These are phyloP conservation scores for Solanum hybrid DNA, from an alignment of 305 asterid genomes.

Conservation along the genomic window DNA sequence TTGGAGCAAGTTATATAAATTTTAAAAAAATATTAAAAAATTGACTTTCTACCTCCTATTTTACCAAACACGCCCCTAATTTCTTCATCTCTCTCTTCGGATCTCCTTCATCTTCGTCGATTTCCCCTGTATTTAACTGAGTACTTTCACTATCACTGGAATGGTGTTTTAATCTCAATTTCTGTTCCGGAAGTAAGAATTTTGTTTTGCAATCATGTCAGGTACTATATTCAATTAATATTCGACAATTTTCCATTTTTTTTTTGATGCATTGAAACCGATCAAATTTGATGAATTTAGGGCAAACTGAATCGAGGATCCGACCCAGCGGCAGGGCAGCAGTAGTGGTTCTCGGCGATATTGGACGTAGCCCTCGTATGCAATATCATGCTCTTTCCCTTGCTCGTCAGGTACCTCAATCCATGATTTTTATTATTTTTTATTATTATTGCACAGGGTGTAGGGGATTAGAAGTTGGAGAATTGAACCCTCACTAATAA, in stretches of 20 bases:
- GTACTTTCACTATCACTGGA: neutral
- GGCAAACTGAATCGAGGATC: conserved; percentile 14
- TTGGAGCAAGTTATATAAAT: neutral
- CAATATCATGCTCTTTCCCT: conserved; percentile 94
- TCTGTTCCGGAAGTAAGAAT: neutral
- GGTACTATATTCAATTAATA: neutral
- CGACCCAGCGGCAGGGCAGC: conserved; percentile 71
- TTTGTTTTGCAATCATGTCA: neutral
- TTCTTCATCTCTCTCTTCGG: neutral
- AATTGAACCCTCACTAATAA: neutral
- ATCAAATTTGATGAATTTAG: neutral
- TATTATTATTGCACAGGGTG: neutral
- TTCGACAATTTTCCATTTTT: neutral
- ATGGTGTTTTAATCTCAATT: neutral
- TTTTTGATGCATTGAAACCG: neutral
- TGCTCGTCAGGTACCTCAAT: conserved; percentile 58
- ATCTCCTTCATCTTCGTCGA: neutral
- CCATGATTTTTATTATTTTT: neutral
- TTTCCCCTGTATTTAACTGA: neutral
- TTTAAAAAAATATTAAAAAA: too few species aligned
- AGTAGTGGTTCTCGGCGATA: conserved; percentile 87
- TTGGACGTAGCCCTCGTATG: conserved; percentile 96
- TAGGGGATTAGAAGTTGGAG: neutral
- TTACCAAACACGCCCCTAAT: neutral
- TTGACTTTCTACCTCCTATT: neutral